Evolutionary conservation across 2,329 filamentous ascomycete species (phyloP), one percentile per base, ranked within the genome.

Genomic region (Fusarium mexicanum): DNA sequence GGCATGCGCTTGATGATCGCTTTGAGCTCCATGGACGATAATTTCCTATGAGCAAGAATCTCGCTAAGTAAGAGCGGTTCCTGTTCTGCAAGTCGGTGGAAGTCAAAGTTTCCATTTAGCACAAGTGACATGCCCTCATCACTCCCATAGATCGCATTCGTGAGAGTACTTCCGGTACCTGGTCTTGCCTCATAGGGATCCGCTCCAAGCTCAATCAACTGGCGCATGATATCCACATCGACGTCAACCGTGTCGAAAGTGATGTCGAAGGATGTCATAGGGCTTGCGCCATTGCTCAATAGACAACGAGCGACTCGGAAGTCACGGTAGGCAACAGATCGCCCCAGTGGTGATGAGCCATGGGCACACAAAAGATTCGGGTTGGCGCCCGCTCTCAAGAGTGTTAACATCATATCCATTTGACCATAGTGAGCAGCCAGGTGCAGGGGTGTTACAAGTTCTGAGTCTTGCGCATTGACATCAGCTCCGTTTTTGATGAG

Each of bases 61-160:
- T 2, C 31, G 33, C 47, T 47, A n/a, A 78, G 40, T 7, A 78
- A 47, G 6, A 57, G 41, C 22, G 76, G 75, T 13, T 68, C 61
- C 24, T 74, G 63, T 22, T 68, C 43, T 26, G 54, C 61, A 17
- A 78, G 55, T 8, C 57, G 58, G 16, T 61, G 63, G 48, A 71
- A 77, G 69, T 78, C 76, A 37, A 77, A 67, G 22, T 69, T 43
- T 24, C 54, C 58, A 58, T 77, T 78, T 13, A 78, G 43, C 17
- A 53, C 63, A 20, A 57, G 67, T 3, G 53, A 35, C 20, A 67
- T 69, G 24, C 57, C 43, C 8, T 38, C 20, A 4, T 33, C 6
- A 12, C 51, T 20, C 40, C 26, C 55, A 6, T 17, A 38, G 8
- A 75, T 46, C 54, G 74, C 41, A 22, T 31, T 29, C 20, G 62